Evolutionary conservation across 129 eudicot species (phyloP).

Genomic region (Pseudognaphalium luteoalbum): DNA sequence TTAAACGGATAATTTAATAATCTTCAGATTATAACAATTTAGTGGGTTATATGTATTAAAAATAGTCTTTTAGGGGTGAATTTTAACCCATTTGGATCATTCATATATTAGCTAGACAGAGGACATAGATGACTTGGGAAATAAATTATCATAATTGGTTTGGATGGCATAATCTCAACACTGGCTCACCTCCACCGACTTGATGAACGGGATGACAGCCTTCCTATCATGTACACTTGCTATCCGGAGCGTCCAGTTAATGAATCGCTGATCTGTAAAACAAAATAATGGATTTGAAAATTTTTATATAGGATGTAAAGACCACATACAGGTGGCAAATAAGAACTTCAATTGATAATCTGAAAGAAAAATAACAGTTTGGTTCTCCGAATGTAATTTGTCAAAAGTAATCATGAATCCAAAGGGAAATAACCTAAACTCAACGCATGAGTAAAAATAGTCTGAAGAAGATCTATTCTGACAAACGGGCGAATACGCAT

Average conservation of each 20-base stretch:
- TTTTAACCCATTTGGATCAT: not conserved
- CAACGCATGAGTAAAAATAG: conserved; percentile 57
- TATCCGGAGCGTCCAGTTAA: conserved; percentile 79
- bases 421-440: conserved; percentile 56
- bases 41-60: not conserved
- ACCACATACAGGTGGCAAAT: not conserved
- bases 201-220: conserved; percentile 71
- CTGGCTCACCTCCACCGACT: conserved; percentile 67
- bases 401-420: not conserved
- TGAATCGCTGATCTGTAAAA: conserved; percentile 58
- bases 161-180: conserved; percentile 1
- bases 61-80: not conserved
- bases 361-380: not conserved
- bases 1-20: not conserved
- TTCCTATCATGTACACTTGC: conserved; percentile 76
- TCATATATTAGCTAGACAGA: not conserved
- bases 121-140: not conserved
- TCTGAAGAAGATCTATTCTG: conserved; percentile 80
- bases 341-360: not conserved
- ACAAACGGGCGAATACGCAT: conserved; percentile 77
- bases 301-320: not conserved
- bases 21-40: not conserved
- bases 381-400: not conserved
- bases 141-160: conserved; percentile 8
- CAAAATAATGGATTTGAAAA: not conserved